Evolutionary conservation across 2,329 filamentous ascomycete genomes (phyloP).

Genomic region (Colletotrichum sp.): DNA sequence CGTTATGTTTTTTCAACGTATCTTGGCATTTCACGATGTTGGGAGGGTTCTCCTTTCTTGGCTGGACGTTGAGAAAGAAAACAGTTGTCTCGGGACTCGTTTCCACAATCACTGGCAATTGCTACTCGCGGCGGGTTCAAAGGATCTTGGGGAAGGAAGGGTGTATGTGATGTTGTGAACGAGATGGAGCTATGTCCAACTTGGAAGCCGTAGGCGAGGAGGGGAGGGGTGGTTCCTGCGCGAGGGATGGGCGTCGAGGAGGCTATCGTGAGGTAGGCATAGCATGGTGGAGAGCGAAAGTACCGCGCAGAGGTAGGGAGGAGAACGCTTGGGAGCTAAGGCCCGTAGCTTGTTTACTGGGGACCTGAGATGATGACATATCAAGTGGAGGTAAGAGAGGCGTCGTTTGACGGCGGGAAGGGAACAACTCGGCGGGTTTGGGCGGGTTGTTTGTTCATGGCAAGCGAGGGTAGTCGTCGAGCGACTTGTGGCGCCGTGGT

Average conservation of each 20-base stretch:
- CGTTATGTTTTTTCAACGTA: not conserved
- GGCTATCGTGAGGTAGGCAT: not conserved
- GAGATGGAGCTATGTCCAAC: conserved; percentile 9
- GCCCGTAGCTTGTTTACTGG: conserved; percentile 2
- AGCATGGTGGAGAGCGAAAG: not conserved
- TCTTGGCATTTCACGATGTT: not conserved
- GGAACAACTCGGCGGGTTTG: not conserved
- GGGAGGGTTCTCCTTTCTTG: not conserved
- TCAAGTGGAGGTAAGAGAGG: not conserved
- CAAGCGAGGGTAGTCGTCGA: not conserved
- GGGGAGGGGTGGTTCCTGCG: not conserved
- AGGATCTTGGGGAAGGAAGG: not conserved
- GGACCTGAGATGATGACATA: not conserved
- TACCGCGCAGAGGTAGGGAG: not conserved
- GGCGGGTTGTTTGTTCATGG: not conserved
- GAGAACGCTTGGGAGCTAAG: not conserved
- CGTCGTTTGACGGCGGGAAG: not conserved
- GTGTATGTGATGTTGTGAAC: not conserved
- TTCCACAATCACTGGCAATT: not conserved
- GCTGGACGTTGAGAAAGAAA: conserved; percentile 17
- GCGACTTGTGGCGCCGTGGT: conserved; percentile 15
- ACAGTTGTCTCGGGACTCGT: not conserved
- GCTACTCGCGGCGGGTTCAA: not conserved
- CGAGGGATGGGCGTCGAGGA: not conserved
- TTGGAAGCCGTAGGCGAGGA: conserved; percentile 3